phyloP scores from a whole-genome alignment of 179 eudicot species.

The Beta macrorhiza region DNA sequence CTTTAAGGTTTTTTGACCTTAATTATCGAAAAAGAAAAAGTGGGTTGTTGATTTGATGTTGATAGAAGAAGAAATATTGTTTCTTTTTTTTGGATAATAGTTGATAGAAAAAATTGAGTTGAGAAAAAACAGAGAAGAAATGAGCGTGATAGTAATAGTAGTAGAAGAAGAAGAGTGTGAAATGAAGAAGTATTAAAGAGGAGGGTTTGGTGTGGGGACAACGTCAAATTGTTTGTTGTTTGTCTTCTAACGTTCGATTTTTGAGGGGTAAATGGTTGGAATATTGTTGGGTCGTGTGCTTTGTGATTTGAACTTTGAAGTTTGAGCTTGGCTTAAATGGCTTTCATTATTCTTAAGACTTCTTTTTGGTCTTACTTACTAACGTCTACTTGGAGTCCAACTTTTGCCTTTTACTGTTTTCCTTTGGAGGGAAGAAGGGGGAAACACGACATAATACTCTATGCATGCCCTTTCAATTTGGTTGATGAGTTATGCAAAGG shows the following conservation, averaged over 20 bases:
- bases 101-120: too few species aligned
- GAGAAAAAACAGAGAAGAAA: too few species aligned
- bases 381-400: conserved; percentile 11
- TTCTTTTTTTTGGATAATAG: too few species aligned
- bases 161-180: not conserved
- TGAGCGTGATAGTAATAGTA: not conserved
- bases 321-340: not conserved
- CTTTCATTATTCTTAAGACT: not conserved
- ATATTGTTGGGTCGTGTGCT: not conserved
- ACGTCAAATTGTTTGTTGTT: not conserved
- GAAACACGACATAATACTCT: too few species aligned
- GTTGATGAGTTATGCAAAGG: too few species aligned
- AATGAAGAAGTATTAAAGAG: not conserved
- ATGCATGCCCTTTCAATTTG: too few species aligned
- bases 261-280: not conserved
- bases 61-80: too few species aligned
- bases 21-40: not conserved
- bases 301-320: conserved; percentile 6
- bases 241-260: conserved; percentile 20
- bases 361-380: not conserved
- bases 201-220: conserved; percentile 22
- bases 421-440: not conserved
- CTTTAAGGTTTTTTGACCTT: not conserved
- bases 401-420: not conserved
- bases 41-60: not conserved